These are phyloP conservation scores for Nitzschia inconspicua DNA, from an alignment of 108 stramenopile genomes.

Conservation along the genomic window DNA sequence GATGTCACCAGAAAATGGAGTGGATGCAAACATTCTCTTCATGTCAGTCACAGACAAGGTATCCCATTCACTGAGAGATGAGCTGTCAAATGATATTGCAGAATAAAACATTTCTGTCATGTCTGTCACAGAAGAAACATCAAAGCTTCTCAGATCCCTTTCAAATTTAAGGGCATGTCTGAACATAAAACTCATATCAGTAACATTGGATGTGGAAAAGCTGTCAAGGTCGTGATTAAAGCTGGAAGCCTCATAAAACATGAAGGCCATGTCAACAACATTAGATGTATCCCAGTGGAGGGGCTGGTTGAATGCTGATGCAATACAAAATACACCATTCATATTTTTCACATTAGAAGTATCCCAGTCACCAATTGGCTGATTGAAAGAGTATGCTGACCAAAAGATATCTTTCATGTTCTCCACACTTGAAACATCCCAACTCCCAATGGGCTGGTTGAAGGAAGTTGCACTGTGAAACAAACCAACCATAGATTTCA, in stretches of 20 bases:
- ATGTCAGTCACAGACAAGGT: neutral
- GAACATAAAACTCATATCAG: neutral
- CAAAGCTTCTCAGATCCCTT: neutral
- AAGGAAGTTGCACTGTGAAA: too few species aligned
- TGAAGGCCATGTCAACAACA: neutral
- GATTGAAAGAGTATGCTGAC: neutral
- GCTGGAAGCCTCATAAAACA: neutral
- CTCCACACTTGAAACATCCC: too few species aligned
- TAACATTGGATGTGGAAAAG: neutral
- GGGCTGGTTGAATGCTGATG: neutral
- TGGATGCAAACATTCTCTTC: constrained; percentile 25
- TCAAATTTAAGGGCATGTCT: neutral
- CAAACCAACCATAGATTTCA: too few species aligned
- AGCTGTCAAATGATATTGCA: neutral
- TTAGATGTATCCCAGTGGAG: neutral
- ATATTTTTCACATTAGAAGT: neutral
- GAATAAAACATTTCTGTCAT: neutral
- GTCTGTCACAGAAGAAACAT: neutral
- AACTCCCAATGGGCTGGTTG: too few species aligned
- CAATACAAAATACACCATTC: neutral
- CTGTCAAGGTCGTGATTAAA: neutral
- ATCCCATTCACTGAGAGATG: constrained; percentile 31
- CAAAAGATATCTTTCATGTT: neutral
- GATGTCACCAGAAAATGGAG: constrained; percentile 18
- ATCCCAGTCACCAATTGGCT: neutral